These are phyloP conservation scores for Trametes polyzona DNA, from an alignment of 1,284 basidiomycete species.

Conservation along the genomic window DNA sequence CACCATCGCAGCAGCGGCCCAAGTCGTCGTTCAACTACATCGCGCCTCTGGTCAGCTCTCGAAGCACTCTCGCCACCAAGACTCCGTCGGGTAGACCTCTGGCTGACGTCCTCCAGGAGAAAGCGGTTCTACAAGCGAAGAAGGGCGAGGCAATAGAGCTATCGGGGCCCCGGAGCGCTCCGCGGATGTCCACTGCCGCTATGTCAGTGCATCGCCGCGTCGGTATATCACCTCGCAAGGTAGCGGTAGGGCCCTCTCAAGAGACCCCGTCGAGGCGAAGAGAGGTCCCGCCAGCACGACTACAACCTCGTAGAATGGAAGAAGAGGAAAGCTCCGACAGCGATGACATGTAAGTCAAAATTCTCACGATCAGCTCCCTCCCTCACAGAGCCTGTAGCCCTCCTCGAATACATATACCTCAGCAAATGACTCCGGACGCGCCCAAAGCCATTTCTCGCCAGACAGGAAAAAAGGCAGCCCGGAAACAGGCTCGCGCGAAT, in stretches of 20 bases:
- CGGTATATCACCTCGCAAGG: constrained; percentile 13
- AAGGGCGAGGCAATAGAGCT: neutral
- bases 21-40: constrained; percentile 22
- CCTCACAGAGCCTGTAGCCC: neutral
- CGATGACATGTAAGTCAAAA: neutral
- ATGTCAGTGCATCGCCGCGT: constrained; percentile 25
- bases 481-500: neutral
- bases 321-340: neutral
- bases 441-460: neutral
- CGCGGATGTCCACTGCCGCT: constrained; percentile 12
- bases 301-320: neutral
- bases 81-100: neutral
- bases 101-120: neutral
- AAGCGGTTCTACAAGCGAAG: neutral
- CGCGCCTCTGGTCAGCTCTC: constrained; percentile 15
- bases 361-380: neutral
- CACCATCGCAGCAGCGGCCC: constrained; percentile 2
- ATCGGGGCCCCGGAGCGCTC: neutral
- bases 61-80: constrained; percentile 3
- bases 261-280: neutral
- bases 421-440: neutral
- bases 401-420: neutral
- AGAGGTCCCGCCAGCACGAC: neutral
- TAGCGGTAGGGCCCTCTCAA: neutral
- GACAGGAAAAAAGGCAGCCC: constrained; percentile 3